Percentiles rank a stretch among this genome's conserved stretches.
These are phyloP conservation scores for Calocybe cyanea DNA, from an alignment of 768 basidiomycete species.

Conservation along the genomic window DNA sequence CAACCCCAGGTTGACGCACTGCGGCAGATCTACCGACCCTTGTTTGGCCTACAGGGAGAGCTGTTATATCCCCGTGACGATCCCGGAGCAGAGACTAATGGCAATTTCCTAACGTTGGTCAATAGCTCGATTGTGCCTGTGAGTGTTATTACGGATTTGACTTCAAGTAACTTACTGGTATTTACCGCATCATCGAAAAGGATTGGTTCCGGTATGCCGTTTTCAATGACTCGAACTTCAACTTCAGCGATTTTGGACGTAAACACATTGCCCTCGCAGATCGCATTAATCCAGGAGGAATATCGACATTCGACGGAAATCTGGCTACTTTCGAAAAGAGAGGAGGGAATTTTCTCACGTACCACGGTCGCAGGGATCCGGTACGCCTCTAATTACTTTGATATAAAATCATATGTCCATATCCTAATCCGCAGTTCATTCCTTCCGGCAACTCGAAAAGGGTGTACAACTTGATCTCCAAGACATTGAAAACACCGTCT, in stretches of 20 bases:
- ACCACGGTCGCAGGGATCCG: slow-evolving; percentile 13
- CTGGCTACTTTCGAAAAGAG: slow-evolving; percentile 7
- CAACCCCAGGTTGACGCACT: slow-evolving; percentile 5
- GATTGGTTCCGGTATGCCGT: slow-evolving; percentile 10
- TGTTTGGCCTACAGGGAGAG: slow-evolving; percentile 5
- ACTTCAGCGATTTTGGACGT: slow-evolving; percentile 6
- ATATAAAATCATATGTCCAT: too few species aligned
- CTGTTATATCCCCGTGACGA: slow-evolving; percentile 8
- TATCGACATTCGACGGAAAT: too few species aligned
- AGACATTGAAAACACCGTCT: slow-evolving; percentile 4
- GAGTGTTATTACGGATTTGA: background rate
- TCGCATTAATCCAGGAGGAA: too few species aligned
- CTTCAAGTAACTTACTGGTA: background rate
- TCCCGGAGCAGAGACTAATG: slow-evolving; percentile 9
- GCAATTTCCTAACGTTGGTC: background rate
- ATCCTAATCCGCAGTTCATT: slow-evolving; percentile 4
- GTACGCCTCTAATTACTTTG: too few species aligned
- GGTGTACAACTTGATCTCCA: slow-evolving; percentile 7
- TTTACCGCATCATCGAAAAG: background rate
- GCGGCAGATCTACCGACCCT: slow-evolving; percentile 6
- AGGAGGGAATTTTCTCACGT: slow-evolving; percentile 12
- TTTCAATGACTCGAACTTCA: slow-evolving; percentile 6
- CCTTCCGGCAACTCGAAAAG: slow-evolving; percentile 10
- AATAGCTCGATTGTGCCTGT: background rate
- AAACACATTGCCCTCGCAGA: too few species aligned